Conservation (phyloP, 2,329 filamentous ascomycete genomes). For the Pestalotiopsis sp. region DNA sequence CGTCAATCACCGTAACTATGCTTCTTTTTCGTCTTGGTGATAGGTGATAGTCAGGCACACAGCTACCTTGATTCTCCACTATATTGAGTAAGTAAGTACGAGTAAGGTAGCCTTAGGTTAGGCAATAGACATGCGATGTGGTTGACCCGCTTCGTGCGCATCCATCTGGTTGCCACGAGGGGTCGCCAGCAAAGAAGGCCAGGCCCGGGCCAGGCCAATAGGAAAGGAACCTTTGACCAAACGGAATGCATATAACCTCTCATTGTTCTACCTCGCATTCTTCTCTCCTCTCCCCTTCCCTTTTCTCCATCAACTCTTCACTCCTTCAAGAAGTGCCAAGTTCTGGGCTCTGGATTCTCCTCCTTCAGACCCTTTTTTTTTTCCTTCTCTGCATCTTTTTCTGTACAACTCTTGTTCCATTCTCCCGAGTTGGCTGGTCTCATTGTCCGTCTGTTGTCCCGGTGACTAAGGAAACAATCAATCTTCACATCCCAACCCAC, state of each 20-base stretch:
- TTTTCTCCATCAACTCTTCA: not conserved
- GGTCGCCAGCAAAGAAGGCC: not conserved
- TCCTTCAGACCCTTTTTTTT: not conserved
- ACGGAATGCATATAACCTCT: slow-evolving; percentile 7
- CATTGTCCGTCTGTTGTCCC: not conserved
- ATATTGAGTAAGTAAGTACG: not conserved
- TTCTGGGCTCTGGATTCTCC: not conserved
- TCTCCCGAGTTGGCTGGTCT: not conserved
- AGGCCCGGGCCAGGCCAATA: not conserved
- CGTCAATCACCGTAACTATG: not conserved
- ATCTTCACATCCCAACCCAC: not conserved
- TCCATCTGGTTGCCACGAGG: not conserved
- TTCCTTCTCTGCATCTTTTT: not conserved
- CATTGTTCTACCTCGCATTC: not conserved
- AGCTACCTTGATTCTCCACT: not conserved
- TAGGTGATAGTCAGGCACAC: not conserved
- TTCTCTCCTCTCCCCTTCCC: not conserved
- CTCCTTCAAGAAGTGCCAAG: not conserved
- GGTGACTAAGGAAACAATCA: not conserved
- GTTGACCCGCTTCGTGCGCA: not conserved
- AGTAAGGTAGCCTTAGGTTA: not conserved
- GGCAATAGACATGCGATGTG: not conserved
- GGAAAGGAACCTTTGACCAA: not conserved
- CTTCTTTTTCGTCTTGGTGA: not conserved
- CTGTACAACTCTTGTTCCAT: not conserved